Evolutionary conservation across 768 basidiomycete genomes (phyloP).

Genomic region (Cyclocybe aegerita): DNA sequence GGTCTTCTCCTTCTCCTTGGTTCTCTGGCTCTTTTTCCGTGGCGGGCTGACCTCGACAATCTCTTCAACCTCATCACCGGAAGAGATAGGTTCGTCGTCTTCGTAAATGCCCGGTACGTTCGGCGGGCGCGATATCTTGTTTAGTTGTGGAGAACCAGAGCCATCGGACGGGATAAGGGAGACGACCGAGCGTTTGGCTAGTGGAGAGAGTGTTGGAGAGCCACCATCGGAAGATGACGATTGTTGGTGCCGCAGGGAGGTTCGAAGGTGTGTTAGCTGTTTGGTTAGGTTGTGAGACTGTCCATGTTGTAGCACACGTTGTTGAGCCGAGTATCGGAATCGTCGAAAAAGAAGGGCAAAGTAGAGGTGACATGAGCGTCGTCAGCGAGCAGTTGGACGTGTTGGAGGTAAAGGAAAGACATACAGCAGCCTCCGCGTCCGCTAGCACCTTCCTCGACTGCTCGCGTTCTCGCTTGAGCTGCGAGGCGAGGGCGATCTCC

Average conservation of each 20-base stretch:
- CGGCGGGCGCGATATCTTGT: slow-evolving; percentile 63
- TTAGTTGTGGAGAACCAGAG: slow-evolving; percentile 43
- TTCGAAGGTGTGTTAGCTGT: slow-evolving; percentile 63
- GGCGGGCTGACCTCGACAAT: slow-evolving; percentile 30
- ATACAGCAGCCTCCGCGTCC: slow-evolving; percentile 75
- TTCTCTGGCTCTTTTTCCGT: slow-evolving; percentile 21
- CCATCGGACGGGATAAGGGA: slow-evolving; percentile 28
- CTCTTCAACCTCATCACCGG: slow-evolving; percentile 40
- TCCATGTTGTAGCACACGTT: too few species aligned
- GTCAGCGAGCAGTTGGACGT: slow-evolving; percentile 6
- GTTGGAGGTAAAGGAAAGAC: slow-evolving; percentile 16
- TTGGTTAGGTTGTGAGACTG: slow-evolving; percentile 63
- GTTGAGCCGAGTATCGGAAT: too few species aligned
- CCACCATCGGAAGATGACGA: too few species aligned
- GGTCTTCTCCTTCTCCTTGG: slow-evolving; percentile 21
- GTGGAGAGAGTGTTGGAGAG: slow-evolving; percentile 42
- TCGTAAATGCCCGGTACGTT: slow-evolving; percentile 67
- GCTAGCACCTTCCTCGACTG: slow-evolving; percentile 70
- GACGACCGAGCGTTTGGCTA: slow-evolving; percentile 45
- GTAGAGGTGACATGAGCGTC: slow-evolving; percentile 5
- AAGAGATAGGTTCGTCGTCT: slow-evolving; percentile 59
- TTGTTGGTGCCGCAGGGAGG: slow-evolving; percentile 32
- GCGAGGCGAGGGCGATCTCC: slow-evolving; percentile 71
- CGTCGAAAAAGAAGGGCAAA: too few species aligned
- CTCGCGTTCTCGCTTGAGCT: slow-evolving; percentile 80